Conservation (phyloP, 495 filamentous ascomycete species). For the Tirmania nivea region DNA sequence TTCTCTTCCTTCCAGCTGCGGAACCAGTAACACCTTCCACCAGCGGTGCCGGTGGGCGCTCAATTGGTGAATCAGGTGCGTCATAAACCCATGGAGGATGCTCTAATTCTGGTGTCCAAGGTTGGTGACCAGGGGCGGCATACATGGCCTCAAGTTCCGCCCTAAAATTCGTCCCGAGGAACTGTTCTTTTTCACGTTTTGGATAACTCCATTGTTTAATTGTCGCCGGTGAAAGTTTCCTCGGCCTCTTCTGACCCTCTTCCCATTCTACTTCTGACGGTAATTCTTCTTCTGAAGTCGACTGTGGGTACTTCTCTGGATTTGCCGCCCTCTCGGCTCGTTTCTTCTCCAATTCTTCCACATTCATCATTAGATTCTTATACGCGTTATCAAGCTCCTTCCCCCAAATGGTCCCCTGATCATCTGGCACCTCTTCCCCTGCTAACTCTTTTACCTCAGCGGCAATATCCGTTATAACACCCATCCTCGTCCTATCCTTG, state of each 20-base stretch:
- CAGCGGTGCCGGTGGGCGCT: not conserved
- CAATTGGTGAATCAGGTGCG: not conserved
- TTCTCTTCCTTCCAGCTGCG: not conserved
- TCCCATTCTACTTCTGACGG: not conserved
- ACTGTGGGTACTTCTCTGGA: not conserved
- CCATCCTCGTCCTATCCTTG: slow-evolving; percentile 28
- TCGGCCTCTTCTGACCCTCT: too few relatives aligned
- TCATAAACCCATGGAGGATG: not conserved
- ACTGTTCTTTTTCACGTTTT: not conserved
- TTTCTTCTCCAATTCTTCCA: slow-evolving; percentile 6
- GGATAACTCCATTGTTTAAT: not conserved
- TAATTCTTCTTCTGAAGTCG: not conserved
- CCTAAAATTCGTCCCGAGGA: not conserved
- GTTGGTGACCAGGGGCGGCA: not conserved
- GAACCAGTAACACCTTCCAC: not conserved
- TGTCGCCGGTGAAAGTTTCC: not conserved
- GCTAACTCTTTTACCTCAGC: slow-evolving; percentile 31
- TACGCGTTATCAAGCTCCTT: slow-evolving; percentile 17
- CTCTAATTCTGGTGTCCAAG: not conserved
- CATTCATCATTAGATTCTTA: not conserved
- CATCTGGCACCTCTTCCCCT: slow-evolving; percentile 2
- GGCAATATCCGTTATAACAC: slow-evolving; percentile 35
- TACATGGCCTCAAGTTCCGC: not conserved
- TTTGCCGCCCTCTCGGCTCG: slow-evolving; percentile 15
- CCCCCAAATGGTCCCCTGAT: slow-evolving; percentile 1